Evolutionary conservation across 2,329 filamentous ascomycete species (phyloP).

Genomic region (Cladosporium sp.): DNA sequence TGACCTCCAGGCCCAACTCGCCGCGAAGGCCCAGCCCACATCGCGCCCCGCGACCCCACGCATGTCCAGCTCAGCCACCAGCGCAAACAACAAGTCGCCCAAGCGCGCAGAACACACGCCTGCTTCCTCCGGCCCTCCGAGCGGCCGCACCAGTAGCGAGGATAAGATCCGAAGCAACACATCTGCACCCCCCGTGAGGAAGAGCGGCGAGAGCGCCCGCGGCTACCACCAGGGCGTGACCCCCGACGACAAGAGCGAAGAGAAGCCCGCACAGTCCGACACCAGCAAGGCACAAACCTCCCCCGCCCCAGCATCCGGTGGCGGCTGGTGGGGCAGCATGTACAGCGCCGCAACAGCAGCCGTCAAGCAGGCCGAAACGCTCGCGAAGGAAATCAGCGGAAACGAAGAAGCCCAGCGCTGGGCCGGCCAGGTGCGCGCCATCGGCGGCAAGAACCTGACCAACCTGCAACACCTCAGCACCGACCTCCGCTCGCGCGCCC

Average conservation of each 20-base stretch:
- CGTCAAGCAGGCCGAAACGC: constrained; percentile 85
- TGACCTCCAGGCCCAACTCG: constrained; percentile 75
- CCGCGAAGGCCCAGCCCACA: constrained; percentile 54
- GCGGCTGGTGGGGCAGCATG: constrained; percentile 85
- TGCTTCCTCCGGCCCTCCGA: constrained; percentile 42
- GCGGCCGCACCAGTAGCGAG: constrained; percentile 52
- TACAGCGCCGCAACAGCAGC: constrained; percentile 76
- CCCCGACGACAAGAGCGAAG: constrained; percentile 47
- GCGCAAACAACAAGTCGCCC: constrained; percentile 31
- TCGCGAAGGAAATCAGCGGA: constrained; percentile 90
- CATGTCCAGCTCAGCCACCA: constrained; percentile 42
- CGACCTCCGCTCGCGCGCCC: constrained; percentile 75
- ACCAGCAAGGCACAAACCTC: constrained; percentile 10
- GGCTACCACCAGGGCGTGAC: constrained; percentile 68
- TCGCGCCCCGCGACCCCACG: constrained; percentile 80
- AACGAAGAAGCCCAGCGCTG: constrained; percentile 96
- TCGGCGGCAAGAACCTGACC: constrained; percentile 18
- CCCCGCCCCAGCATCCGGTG: constrained; percentile 35
- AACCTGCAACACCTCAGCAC: constrained; percentile 17
- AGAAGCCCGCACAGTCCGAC: constrained; percentile 8
- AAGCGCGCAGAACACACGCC: constrained; percentile 45
- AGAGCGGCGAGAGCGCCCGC: constrained; percentile 70
- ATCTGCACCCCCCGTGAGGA: constrained; percentile 44
- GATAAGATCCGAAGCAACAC: constrained; percentile 46
- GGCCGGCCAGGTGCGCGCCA: constrained; percentile 83